Percentiles rank a stretch among this genome's conserved stretches.
These are phyloP conservation scores for Rozella allomycis DNA, from an alignment of 371 early-diverging fungal species.

Conservation along the genomic window DNA sequence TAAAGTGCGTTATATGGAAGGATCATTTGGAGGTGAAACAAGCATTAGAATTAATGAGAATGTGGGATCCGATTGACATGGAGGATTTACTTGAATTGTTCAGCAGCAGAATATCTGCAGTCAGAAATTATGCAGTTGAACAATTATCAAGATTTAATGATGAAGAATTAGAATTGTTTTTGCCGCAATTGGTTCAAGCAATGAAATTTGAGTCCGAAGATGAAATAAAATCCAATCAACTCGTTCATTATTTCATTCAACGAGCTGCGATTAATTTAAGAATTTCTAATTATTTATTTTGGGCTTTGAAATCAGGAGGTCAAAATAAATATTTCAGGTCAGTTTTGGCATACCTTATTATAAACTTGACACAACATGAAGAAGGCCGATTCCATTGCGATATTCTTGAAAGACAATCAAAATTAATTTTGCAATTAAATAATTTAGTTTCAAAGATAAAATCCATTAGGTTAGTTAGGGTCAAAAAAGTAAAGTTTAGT, in stretches of 20 bases:
- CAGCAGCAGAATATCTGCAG: slow-evolving; percentile 50
- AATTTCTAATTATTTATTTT: background rate
- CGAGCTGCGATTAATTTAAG: background rate
- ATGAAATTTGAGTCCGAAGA: slow-evolving; percentile 58
- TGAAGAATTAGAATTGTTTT: slow-evolving; percentile 65
- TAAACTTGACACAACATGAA: too few species aligned
- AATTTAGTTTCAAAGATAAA: too few species aligned
- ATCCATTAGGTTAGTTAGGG: too few species aligned
- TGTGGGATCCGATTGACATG: slow-evolving; percentile 73
- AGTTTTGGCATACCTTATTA: too few species aligned
- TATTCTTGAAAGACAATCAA: slow-evolving; percentile 50
- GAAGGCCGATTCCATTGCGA: too few species aligned
- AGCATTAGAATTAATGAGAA: slow-evolving; percentile 51
- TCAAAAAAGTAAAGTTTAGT: too few species aligned
- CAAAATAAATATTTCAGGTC: too few species aligned
- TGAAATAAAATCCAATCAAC: background rate
- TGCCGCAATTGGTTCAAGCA: slow-evolving; percentile 92
- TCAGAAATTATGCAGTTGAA: slow-evolving; percentile 61
- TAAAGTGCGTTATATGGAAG: slow-evolving; percentile 85
- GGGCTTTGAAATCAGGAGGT: background rate
- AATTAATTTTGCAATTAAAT: slow-evolving; percentile 50
- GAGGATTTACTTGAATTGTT: slow-evolving; percentile 86
- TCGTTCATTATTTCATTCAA: background rate
- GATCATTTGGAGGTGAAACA: slow-evolving; percentile 72
- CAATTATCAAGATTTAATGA: slow-evolving; percentile 76